A percentile compares a stretch with the other conserved stretches of the same genome.
Evolutionary conservation across 306 rosid genomes (phyloP).

Genomic region (Geum urbanum): DNA sequence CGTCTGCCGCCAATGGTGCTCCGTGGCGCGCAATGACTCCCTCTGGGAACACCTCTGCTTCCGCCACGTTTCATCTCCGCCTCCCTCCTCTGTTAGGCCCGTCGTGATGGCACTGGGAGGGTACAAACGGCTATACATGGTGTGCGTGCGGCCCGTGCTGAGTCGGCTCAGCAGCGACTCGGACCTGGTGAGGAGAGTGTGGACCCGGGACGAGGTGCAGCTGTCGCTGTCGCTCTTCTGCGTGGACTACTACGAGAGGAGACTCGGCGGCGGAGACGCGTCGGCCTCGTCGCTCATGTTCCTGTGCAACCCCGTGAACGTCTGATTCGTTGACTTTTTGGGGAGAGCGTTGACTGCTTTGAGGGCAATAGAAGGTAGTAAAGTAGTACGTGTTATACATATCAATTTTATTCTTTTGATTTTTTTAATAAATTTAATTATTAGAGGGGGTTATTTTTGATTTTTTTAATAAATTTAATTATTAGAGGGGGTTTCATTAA

Average conservation of each 20-base stretch:
- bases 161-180: constrained; percentile 64
- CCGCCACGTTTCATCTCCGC: constrained; percentile 58
- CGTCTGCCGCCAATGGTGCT: constrained; percentile 85
- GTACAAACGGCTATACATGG: constrained; percentile 78
- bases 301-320: constrained; percentile 53
- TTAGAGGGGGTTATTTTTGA: background rate
- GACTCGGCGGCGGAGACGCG: constrained; percentile 31
- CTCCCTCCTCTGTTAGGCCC: constrained; percentile 41
- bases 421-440: background rate
- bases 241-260: constrained; percentile 53
- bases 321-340: constrained; percentile 24
- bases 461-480: constrained; percentile 2
- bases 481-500: background rate
- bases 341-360: background rate
- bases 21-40: constrained; percentile 61
- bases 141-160: constrained; percentile 72
- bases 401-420: background rate
- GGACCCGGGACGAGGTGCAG: constrained; percentile 74
- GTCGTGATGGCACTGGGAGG: constrained; percentile 86
- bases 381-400: constrained; percentile 12
- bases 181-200: constrained; percentile 41
- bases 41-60: constrained; percentile 93
- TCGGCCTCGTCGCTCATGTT: constrained; percentile 50
- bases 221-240: constrained; percentile 87
- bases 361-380: background rate